Base-by-base conservation (phyloP, 768 basidiomycete genomes). In the Guyanaporus albipodus region DNA sequence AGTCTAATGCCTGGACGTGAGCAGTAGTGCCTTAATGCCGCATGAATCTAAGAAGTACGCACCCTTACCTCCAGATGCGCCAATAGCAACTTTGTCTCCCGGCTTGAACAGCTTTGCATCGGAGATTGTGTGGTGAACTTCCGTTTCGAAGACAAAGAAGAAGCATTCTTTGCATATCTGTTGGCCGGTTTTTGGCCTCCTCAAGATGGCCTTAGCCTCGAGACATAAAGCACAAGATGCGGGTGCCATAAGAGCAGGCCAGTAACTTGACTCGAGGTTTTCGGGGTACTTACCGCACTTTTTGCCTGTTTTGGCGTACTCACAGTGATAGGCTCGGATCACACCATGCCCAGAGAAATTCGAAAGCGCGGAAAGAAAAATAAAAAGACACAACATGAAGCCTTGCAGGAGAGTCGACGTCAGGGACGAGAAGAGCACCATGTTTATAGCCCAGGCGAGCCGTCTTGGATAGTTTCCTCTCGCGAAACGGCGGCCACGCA, bases 61-160 rank as follows among this genome's bases (percentile, higher is more conserved):
- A 91, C 95, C 95, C 79, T 99, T 99, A 36, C 96, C 96, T 37
- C 96, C 96, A 42, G 92, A 96, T 43, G 96, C 96, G 26, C 96
- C 96, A 49, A 99, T 98, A 21, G 96, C 96, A 31, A 99, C 92
- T 53, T 81, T 76, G 69, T 99, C 92, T 27, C 94, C 91, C 10
- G 82, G 74, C 61, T 82, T 83, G 75, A 99, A 99, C 4, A 99
- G 73, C 45, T 73, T 72, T 10, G 90, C 79, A 58, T 89, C 78
- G 6, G 74, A 82, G 62, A 98, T 97, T 1, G 96, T 97, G 63
- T 94, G 87, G 71, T 99, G 96, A 23, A 99, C 85, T 65, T 99
- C 96, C 1, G 92, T 95, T 73, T 99, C 96, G 58, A 99, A 99
- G 32, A 97, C 93, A 55, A 82, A 82, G 73, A 91, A 99, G 70